phyloP scores from a whole-genome alignment of 2,329 filamentous ascomycete genomes.

The Zalaria sp. region DNA sequence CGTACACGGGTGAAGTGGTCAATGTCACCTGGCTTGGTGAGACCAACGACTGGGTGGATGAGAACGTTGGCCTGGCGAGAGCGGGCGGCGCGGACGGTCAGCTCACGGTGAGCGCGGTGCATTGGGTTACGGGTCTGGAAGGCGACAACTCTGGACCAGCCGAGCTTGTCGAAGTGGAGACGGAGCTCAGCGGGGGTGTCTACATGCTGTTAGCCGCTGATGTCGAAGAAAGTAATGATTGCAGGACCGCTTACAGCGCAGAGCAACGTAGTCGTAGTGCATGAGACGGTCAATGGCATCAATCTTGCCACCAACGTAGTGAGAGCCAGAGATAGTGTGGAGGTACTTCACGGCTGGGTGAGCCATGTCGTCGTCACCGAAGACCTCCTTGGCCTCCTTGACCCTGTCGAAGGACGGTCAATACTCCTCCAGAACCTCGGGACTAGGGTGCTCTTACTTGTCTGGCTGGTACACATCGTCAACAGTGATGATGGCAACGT shows the following conservation, averaged over 20 bases:
- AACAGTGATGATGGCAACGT: constrained; percentile 87
- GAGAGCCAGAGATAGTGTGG: constrained; percentile 65
- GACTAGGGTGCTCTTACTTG: constrained; percentile 49
- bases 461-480: constrained; percentile 92
- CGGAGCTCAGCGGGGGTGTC: constrained; percentile 90
- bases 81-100: constrained; percentile 92
- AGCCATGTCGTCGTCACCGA: constrained; percentile 67
- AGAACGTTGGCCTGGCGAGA: constrained; percentile 95
- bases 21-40: constrained; percentile 98
- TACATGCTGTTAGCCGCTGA: constrained; percentile 20
- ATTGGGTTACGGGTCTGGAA: constrained; percentile 99
- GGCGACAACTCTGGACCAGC: constrained; percentile 92
- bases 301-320: constrained; percentile 90
- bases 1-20: constrained; percentile 99
- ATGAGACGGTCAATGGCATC: constrained; percentile 89
- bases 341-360: constrained; percentile 91
- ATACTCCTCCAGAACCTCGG: neutral
- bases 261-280: constrained; percentile 97
- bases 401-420: constrained; percentile 36
- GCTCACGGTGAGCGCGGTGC: constrained; percentile 95
- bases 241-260: constrained; percentile 52
- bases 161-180: constrained; percentile 97
- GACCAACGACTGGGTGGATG: constrained; percentile 94
- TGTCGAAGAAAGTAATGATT: neutral
- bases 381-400: constrained; percentile 86